Base-by-base conservation (phyloP, 257 asterid genomes). In the Cordia subcordata region DNA sequence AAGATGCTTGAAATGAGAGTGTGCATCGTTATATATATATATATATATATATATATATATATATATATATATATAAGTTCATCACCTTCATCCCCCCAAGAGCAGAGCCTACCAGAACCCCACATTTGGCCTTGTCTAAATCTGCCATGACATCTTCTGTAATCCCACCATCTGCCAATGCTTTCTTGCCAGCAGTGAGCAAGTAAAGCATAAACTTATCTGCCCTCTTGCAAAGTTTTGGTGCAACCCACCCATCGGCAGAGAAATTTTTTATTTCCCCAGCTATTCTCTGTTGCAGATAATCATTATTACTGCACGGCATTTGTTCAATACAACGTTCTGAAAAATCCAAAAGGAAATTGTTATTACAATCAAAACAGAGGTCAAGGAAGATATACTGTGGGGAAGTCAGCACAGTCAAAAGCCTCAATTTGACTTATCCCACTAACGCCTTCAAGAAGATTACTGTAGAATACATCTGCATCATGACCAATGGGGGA, bases 371-470 rank as follows among this genome's bases (percentile, higher is more conserved):
- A 58, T 53, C 23, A 55, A 55, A 22, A 35, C 3, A 39, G 55
- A 67, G 64, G 20, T 42, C 38, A 15, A 65, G 67, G 51, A 42
- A 62, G 53, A 51, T 60, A 46, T 73, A 80, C 85, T 11, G 78
- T 76, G 69, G 79, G 75, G 55, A 64, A 74, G 11, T 74, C 49
- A 16, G 81, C 50, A 60, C 75, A 70, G 63, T 80, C 81, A 58
- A 77, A 80, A 22, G 79, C 70, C 62, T 80, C 82, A 37, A 80
- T 77, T 68, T 57, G 53, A 72, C 64, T 68, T 46, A 76, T 64
- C 65, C 82, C 86, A 13, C 79, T 80, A 8, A 66, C 70, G 27
- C 86, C 86, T 68, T 80, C 68, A 54, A 77, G 86, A 61, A 77
- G 72, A 71, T 77, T 74, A 49, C 49, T 50, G 51, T 80, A 80